Evolutionary conservation across 352 stramenopile genomes (phyloP).

Genomic region (Phytophthora megakarya): DNA sequence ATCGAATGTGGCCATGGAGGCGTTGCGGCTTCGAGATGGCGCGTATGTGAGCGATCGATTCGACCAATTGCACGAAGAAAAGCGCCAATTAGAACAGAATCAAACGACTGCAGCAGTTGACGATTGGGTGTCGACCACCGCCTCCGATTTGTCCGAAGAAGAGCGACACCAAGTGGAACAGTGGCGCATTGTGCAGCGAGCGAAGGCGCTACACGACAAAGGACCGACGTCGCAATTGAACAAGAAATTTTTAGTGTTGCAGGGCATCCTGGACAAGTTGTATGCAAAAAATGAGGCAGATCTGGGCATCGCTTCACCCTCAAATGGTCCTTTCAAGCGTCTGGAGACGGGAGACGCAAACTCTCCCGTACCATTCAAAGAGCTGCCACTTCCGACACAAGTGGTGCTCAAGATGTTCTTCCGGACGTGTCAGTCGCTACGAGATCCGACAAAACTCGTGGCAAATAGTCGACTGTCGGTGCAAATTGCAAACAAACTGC

Average conservation of each 20-base stretch:
- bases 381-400: conserved; percentile 62
- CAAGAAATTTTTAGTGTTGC: conserved; percentile 51
- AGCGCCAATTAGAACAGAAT: conserved; percentile 1
- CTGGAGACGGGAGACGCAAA: not conserved
- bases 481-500: conserved; percentile 59
- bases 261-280: conserved; percentile 32
- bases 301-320: conserved; percentile 20
- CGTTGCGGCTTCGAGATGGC: conserved; percentile 47
- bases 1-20: conserved; percentile 54
- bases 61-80: conserved; percentile 40
- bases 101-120: not conserved
- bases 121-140: not conserved
- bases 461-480: conserved; percentile 45
- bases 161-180: conserved; percentile 19
- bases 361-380: conserved; percentile 37
- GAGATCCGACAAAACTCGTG: conserved; percentile 29
- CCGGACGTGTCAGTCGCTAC: conserved; percentile 56
- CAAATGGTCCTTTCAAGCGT: conserved; percentile 17
- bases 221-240: conserved; percentile 32
- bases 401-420: conserved; percentile 78
- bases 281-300: conserved; percentile 22
- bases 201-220: conserved; percentile 33
- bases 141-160: conserved; percentile 5
- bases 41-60: conserved; percentile 59
- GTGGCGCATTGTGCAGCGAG: conserved; percentile 24